phyloP scores from a whole-genome alignment of 495 filamentous ascomycete species.

The Hypoxylon fragiforme region DNA sequence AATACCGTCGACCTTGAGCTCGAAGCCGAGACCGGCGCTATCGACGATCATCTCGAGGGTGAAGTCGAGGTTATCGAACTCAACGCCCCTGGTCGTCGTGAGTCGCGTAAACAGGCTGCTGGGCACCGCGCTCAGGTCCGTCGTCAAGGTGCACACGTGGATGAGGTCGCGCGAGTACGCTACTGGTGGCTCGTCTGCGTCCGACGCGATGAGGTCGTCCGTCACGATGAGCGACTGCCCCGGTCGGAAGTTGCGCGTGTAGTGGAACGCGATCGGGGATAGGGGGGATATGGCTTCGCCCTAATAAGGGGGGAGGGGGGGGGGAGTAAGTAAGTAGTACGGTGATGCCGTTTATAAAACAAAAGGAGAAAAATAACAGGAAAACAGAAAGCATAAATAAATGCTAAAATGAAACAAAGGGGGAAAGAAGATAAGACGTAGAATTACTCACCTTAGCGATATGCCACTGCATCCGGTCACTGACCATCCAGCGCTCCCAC shows the following conservation, averaged over 20 bases:
- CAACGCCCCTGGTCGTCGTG: slow-evolving; percentile 70
- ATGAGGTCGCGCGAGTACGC: slow-evolving; percentile 60
- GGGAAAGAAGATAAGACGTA: too few species aligned
- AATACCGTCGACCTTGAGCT: slow-evolving; percentile 72
- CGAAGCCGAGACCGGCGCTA: slow-evolving; percentile 70
- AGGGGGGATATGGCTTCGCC: slow-evolving; percentile 70
- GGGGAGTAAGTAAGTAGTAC: too few species aligned
- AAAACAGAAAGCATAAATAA: neutral
- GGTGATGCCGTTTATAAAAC: neutral
- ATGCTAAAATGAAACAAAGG: neutral
- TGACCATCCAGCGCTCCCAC: slow-evolving; percentile 81
- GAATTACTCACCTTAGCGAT: slow-evolving; percentile 64
- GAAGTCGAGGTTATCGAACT: slow-evolving; percentile 77
- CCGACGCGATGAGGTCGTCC: slow-evolving; percentile 73
- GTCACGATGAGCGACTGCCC: slow-evolving; percentile 68
- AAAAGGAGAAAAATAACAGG: neutral
- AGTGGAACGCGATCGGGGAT: slow-evolving; percentile 72
- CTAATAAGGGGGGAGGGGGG: slow-evolving; percentile 40
- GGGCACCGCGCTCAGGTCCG: slow-evolving; percentile 70
- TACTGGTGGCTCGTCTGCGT: slow-evolving; percentile 62
- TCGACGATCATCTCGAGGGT: slow-evolving; percentile 76
- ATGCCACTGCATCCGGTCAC: slow-evolving; percentile 80
- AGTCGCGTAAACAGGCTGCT: slow-evolving; percentile 65
- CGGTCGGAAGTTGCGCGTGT: slow-evolving; percentile 74
- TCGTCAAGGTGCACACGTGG: slow-evolving; percentile 76